These are phyloP conservation scores for Penicillium canariense DNA, from an alignment of 495 filamentous ascomycete species.

Conservation along the genomic window DNA sequence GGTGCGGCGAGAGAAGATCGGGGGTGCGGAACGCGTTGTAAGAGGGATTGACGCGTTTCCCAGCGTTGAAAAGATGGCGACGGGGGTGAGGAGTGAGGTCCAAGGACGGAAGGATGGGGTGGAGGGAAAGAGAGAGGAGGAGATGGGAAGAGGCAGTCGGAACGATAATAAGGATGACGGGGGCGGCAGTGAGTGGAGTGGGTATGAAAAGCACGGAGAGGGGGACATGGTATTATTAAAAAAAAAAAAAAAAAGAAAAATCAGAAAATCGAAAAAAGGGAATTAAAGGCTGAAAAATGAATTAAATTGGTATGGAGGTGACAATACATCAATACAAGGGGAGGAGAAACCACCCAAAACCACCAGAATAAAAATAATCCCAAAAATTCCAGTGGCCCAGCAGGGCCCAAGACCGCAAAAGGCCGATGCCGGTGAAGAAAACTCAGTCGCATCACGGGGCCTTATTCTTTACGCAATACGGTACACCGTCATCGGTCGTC, in stretches of 20 bases:
- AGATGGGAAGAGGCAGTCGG: constrained; percentile 17
- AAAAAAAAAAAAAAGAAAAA: constrained; percentile 13
- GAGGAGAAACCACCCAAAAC: constrained; percentile 23
- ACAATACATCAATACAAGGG: constrained; percentile 26
- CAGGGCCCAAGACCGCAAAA: constrained; percentile 21
- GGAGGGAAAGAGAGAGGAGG: constrained; percentile 12
- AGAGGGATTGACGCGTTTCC: constrained; percentile 25
- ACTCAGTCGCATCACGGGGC: constrained; percentile 31
- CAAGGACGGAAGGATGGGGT: constrained; percentile 2
- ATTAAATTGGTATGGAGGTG: constrained; percentile 16
- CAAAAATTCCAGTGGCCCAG: constrained; percentile 5
- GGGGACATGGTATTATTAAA: constrained; percentile 11
- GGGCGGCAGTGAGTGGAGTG: constrained; percentile 29
- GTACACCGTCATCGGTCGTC: constrained; percentile 22
- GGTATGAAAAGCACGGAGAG: constrained; percentile 18
- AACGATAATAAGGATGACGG: constrained; percentile 37
- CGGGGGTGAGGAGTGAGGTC: constrained; percentile 6
- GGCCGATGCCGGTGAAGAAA: constrained; percentile 29
- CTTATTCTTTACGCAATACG: constrained; percentile 13
- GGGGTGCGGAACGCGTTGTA: constrained; percentile 10
- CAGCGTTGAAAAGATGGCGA: background rate
- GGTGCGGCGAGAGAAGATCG: constrained; percentile 1
- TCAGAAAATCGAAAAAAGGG: background rate
- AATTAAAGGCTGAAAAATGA: constrained; percentile 1
- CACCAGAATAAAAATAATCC: constrained; percentile 18